Base-by-base conservation (phyloP, 768 basidiomycete genomes). In the Russula sp. region DNA sequence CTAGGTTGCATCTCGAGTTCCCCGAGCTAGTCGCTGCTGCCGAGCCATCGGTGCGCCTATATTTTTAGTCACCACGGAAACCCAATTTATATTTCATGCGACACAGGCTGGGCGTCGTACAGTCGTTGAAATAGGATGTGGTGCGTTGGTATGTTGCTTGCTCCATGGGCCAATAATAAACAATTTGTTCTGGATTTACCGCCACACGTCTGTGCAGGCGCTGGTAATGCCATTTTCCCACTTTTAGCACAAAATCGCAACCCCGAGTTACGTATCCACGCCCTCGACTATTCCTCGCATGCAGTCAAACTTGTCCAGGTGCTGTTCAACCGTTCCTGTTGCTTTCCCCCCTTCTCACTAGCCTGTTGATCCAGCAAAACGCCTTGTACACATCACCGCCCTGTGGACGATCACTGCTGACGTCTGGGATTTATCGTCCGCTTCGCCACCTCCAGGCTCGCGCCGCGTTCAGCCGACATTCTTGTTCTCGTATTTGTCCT, bases 181-280 rank as follows among this genome's bases (percentile, higher is more conserved):
- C 32, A 9, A 52, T 51, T n/a, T 2, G 32, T 34, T 28, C 16
- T 38, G 13, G 16, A 48, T 34, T 24, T 11, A 44, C 22, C 8
- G 10, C 57, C 59, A 24, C 30, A 9, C 22, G n/a, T 26, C 5
- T 6, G 10, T 30, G 28, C 22, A 92, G 94, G 96, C 48, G 92
- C 93, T 22, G 97, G 97, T n/a, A 97, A 96, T 72, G 88, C 94
- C 7, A 84, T 94, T 1, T 97, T 94, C 71, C 97, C 97, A 0
- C 78, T 99, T 1, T 79, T 97, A 24, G 78, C 84, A n/a, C 76
- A 83, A 36, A 98, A 98, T 72, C 75, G 83, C 69, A 99, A 99
- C 73, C 87, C 92, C 0, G 73, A 83, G 0, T 82, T 98, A 8
- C 73, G 73, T 9, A 76, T 98, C 18, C 81, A 83, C 42, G 95